A percentile compares a stretch with the other conserved stretches of the same genome.
phyloP scores from a whole-genome alignment of 1,284 basidiomycete genomes.

The Boletus holoroseus region DNA sequence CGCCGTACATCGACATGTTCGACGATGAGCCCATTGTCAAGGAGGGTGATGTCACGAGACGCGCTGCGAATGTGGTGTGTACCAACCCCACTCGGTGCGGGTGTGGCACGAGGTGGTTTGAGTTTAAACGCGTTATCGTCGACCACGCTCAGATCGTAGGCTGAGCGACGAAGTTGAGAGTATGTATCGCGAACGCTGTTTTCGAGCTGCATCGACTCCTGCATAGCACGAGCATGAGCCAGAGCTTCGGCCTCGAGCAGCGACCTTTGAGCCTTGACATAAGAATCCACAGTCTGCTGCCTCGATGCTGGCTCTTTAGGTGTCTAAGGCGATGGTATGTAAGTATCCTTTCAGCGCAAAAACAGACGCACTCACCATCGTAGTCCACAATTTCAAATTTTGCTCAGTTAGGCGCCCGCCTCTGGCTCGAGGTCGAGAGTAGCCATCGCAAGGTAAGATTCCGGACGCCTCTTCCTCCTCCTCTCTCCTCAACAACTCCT shows the following conservation, averaged over 20 bases:
- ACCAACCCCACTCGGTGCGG: constrained; percentile 33
- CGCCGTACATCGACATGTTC: constrained; percentile 79
- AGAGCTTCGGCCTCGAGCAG: constrained; percentile 70
- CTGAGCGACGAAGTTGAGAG: constrained; percentile 67
- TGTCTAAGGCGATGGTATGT: constrained; percentile 44
- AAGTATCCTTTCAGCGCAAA: constrained; percentile 4
- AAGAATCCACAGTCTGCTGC: constrained; percentile 63
- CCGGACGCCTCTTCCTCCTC: constrained; percentile 58
- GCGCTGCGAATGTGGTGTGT: constrained; percentile 43
- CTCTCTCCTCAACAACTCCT: constrained; percentile 76
- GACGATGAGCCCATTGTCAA: constrained; percentile 82
- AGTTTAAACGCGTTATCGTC: constrained; percentile 62
- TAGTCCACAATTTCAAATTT: constrained; percentile 82
- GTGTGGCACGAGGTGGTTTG: constrained; percentile 50
- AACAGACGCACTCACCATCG: constrained; percentile 56
- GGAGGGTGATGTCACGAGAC: constrained; percentile 68
- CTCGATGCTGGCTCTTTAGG: constrained; percentile 75
- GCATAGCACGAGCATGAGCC: constrained; percentile 68
- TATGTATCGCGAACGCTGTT: constrained; percentile 72
- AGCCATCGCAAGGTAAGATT: constrained; percentile 41
- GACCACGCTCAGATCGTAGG: constrained; percentile 54
- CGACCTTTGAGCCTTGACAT: constrained; percentile 65
- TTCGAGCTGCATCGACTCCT: constrained; percentile 70
- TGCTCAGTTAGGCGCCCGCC: constrained; percentile 74
- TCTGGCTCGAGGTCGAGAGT: constrained; percentile 52